Conservation (phyloP, 306 rosid genomes). For the barrel medic (Medicago truncatula) region MtrunA17r5.0-ANR NC_053049.1:9443001-9443500, state of each 20-base stretch:
- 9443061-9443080: neutral
- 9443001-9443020: neutral
- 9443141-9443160: neutral
- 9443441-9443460: too few species aligned
- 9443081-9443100: slow-evolving; percentile 3
- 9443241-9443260: too few species aligned
- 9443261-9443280: too few species aligned
- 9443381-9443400: neutral
- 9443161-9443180: neutral
- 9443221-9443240: too few species aligned
- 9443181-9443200: neutral
- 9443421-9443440: neutral
- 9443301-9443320: too few species aligned
- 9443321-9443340: too few species aligned
- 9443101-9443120: neutral
- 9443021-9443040: neutral
- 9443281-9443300: too few species aligned
- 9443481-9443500: too few species aligned
- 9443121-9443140: neutral
- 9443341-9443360: too few species aligned
- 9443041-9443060: too few species aligned
- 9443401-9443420: neutral
- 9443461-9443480: too few species aligned
- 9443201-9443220: neutral
- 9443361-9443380: neutral